These are phyloP conservation scores for Aspergillus floridensis DNA, from an alignment of 2,329 filamentous ascomycete species.

Conservation along the genomic window DNA sequence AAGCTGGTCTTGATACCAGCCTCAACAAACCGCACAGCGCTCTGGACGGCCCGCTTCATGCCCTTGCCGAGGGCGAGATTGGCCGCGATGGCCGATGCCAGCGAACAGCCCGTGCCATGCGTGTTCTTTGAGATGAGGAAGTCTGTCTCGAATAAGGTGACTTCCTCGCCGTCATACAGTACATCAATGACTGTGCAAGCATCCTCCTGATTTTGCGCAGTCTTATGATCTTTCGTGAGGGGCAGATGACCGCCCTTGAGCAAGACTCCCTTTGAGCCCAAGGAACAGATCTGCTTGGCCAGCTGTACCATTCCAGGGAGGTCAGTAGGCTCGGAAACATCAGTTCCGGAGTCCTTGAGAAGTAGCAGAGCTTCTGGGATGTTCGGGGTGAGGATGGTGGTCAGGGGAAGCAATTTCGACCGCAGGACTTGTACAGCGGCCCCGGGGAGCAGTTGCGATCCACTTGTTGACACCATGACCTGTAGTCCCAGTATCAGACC, in stretches of 20 bases:
- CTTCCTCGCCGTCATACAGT: conserved; percentile 61
- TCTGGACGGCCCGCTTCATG: conserved; percentile 52
- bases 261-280: conserved; percentile 78
- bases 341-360: conserved; percentile 40
- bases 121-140: conserved; percentile 77
- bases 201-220: conserved; percentile 59
- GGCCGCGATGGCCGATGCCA: conserved; percentile 72
- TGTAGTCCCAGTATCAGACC: conserved; percentile 33
- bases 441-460: conserved; percentile 46
- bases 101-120: conserved; percentile 90
- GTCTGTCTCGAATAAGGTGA: conserved; percentile 63
- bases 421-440: conserved; percentile 43
- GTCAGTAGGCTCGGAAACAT: conserved; percentile 49
- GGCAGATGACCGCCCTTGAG: conserved; percentile 92
- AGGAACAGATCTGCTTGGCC: conserved; percentile 61
- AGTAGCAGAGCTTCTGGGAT: conserved; percentile 49
- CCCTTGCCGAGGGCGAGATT: conserved; percentile 55
- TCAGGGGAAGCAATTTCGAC: conserved; percentile 42
- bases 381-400: conserved; percentile 49
- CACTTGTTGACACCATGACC: conserved; percentile 75
- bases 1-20: conserved; percentile 59
- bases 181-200: conserved; percentile 72
- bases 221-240: conserved; percentile 61
- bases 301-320: conserved; percentile 67
- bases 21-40: conserved; percentile 60